Conservation (phyloP, 2,329 filamentous ascomycete genomes). For the Capronia coronata region DNA sequence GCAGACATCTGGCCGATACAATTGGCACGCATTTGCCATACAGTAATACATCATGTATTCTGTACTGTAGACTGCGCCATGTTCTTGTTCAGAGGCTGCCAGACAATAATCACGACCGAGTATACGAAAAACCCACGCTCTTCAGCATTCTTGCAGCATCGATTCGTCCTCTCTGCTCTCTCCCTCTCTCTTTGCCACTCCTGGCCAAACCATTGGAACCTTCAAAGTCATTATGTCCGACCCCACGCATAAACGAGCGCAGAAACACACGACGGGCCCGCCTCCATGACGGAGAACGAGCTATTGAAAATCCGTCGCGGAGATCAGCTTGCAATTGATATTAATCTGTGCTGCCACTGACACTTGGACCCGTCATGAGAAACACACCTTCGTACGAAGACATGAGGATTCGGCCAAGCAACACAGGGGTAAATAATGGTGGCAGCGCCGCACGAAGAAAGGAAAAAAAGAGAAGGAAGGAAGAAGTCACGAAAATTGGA, state of each 20-base stretch:
- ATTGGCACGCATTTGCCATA: too few species aligned
- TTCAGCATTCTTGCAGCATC: not conserved
- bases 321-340: slow-evolving; percentile 66
- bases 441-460: slow-evolving; percentile 64
- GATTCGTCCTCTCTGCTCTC: too few species aligned
- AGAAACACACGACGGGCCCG: slow-evolving; percentile 31
- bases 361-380: slow-evolving; percentile 55
- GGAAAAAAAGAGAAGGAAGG: slow-evolving; percentile 11
- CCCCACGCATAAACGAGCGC: slow-evolving; percentile 38
- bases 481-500: not conserved
- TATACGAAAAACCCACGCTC: not conserved
- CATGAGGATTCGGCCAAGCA: slow-evolving; percentile 58
- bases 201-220: not conserved
- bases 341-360: slow-evolving; percentile 74
- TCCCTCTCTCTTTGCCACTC: too few species aligned
- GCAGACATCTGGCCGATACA: too few species aligned
- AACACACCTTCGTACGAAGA: slow-evolving; percentile 18
- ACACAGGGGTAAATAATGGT: slow-evolving; percentile 65
- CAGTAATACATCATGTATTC: too few species aligned
- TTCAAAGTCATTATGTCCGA: slow-evolving; percentile 49
- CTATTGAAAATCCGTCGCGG: slow-evolving; percentile 29
- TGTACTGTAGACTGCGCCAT: too few species aligned
- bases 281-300: slow-evolving; percentile 20
- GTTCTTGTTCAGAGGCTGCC: too few species aligned
- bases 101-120: too few species aligned